Conservation (phyloP, 805 yeast genomes). For the Starmerella sirachaensis region DNA sequence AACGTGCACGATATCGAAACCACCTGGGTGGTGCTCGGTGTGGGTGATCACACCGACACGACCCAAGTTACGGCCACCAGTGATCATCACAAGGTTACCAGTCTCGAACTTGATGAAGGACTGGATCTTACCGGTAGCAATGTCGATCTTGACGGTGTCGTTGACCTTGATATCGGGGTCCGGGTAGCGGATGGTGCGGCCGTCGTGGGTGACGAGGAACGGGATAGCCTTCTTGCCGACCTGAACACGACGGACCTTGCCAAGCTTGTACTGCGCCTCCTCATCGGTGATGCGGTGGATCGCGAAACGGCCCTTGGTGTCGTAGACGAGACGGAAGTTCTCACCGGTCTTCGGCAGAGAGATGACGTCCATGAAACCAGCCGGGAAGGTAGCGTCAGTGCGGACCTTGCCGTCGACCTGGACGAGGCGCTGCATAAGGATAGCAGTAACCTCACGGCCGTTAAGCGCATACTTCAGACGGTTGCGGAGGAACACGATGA, state of each 20-base stretch:
- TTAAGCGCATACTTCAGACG: slow-evolving; percentile 97
- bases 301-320: slow-evolving; percentile 97
- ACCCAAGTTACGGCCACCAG: slow-evolving; percentile 98
- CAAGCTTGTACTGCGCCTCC: slow-evolving; percentile 97
- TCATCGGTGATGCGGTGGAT: slow-evolving; percentile 99
- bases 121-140: slow-evolving; percentile 88
- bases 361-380: slow-evolving; percentile 99
- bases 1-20: slow-evolving; percentile 94
- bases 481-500: slow-evolving; percentile 94
- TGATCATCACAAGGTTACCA: slow-evolving; percentile 83
- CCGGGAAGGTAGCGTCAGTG: slow-evolving; percentile 97
- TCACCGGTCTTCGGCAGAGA: slow-evolving; percentile 96
- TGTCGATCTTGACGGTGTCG: slow-evolving; percentile 95
- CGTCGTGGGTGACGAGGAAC: slow-evolving; percentile 98
- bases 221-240: slow-evolving; percentile 98
- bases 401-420: slow-evolving; percentile 98
- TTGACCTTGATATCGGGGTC: slow-evolving; percentile 93
- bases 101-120: slow-evolving; percentile 85
- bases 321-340: slow-evolving; percentile 98
- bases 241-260: slow-evolving; percentile 95
- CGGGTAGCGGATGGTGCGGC: slow-evolving; percentile 99
- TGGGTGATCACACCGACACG: slow-evolving; percentile 91
- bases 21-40: slow-evolving; percentile 97
- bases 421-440: slow-evolving; percentile 95
- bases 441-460: slow-evolving; percentile 98